Evolutionary conservation across 2,329 filamentous ascomycete species (phyloP).

Genomic region (Coniella lustricola): DNA sequence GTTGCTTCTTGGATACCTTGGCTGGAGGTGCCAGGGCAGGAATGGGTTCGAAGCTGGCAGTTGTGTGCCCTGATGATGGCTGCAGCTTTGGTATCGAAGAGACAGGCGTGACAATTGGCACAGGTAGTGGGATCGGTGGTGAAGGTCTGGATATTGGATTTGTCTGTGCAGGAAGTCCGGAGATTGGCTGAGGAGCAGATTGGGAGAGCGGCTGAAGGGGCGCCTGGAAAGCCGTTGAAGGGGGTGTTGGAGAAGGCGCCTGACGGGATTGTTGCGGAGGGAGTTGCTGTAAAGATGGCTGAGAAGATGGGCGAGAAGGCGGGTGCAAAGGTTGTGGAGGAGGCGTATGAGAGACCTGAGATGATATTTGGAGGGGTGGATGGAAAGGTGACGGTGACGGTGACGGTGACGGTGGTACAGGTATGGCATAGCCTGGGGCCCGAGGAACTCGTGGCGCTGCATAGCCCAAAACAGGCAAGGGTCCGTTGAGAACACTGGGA

Average conservation of each 20-base stretch:
- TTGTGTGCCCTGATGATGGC: constrained; percentile 9
- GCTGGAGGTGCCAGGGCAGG: not conserved
- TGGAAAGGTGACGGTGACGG: constrained; percentile 20
- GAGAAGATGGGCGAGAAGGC: no score
- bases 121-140: not conserved
- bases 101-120: constrained; percentile 1
- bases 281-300: no score
- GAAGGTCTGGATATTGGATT: not conserved
- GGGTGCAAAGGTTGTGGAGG: no score
- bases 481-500: constrained; percentile 19
- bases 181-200: constrained; percentile 7
- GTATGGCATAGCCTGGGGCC: constrained; percentile 23
- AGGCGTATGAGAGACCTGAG: no score
- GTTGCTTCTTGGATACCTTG: constrained; percentile 12
- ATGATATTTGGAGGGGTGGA: no score
- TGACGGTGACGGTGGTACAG: constrained; percentile 22
- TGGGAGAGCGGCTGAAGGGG: constrained; percentile 20
- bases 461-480: constrained; percentile 22
- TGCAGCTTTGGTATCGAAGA: constrained; percentile 1
- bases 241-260: not conserved
- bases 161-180: not conserved
- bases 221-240: constrained; percentile 22
- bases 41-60: constrained; percentile 13
- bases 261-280: no score
- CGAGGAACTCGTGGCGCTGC: constrained; percentile 15